Percentiles rank a stretch among this genome's conserved stretches.
phyloP scores from a whole-genome alignment of 306 rosid genomes.

The Rosa multiflora region DNA sequence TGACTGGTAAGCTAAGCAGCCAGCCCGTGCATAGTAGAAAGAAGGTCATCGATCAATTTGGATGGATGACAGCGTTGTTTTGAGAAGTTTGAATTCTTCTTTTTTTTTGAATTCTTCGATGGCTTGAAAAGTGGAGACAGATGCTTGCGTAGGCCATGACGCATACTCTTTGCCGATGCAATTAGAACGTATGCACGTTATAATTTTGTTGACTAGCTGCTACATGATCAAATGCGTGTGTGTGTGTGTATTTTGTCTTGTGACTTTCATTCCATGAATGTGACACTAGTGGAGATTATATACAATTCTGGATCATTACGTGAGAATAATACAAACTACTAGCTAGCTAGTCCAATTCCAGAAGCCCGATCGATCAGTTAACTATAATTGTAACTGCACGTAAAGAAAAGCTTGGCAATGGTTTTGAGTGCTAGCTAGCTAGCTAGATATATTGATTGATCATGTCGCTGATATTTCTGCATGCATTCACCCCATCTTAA shows the following conservation, averaged over 20 bases:
- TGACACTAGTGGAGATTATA: not conserved
- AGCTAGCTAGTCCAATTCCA: too few relatives aligned
- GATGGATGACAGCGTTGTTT: not conserved
- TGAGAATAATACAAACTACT: not conserved
- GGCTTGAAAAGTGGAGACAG: not conserved
- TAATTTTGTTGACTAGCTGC: not conserved
- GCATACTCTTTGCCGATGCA: not conserved
- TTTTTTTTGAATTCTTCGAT: not conserved
- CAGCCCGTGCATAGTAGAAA: not conserved
- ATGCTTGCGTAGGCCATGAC: not conserved
- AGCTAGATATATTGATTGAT: too few relatives aligned
- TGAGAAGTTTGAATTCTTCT: not conserved
- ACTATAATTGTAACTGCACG: not conserved
- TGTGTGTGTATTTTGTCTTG: too few relatives aligned
- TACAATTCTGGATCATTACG: not conserved
- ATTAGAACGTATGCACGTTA: not conserved
- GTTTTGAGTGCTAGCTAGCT: too few relatives aligned
- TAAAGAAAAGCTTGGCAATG: too few relatives aligned
- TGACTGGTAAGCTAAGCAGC: not conserved
- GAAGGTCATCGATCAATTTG: not conserved
- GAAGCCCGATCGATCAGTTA: too few relatives aligned
- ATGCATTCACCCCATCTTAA: too few relatives aligned
- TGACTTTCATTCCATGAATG: not conserved
- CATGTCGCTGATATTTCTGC: too few relatives aligned
- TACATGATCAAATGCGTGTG: too few relatives aligned